Conservation (phyloP, 1,284 basidiomycete species). For the Termitomyces sp. region DNA sequence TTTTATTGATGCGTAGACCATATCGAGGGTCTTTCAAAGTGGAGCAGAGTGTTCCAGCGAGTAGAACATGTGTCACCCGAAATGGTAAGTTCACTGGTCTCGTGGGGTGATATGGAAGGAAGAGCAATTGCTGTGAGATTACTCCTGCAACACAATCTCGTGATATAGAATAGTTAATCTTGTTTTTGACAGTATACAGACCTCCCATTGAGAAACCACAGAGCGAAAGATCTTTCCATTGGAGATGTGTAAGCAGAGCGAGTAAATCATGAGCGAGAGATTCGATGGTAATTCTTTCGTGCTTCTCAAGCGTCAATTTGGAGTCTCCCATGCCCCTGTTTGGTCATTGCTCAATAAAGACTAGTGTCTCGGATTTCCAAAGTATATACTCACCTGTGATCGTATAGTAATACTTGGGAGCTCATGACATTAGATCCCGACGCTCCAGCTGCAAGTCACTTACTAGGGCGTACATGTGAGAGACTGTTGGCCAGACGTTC, state of each 20-base stretch:
- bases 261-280: conserved; percentile 21
- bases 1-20: conserved; percentile 22
- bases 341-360: neutral
- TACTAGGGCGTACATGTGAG: conserved; percentile 23
- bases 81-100: conserved; percentile 33
- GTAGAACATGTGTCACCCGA: conserved; percentile 34
- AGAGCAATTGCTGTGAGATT: conserved; percentile 37
- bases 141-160: conserved; percentile 24
- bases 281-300: conserved; percentile 36
- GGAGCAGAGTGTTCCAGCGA: conserved; percentile 30
- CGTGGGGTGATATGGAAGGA: conserved; percentile 32
- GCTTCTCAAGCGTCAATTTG: conserved; percentile 23
- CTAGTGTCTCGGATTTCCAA: neutral
- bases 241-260: conserved; percentile 27
- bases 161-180: neutral
- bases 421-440: neutral
- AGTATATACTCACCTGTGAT: conserved; percentile 23
- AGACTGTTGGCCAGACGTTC: conserved; percentile 22
- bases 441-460: conserved; percentile 5
- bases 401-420: conserved; percentile 26
- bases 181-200: conserved; percentile 13
- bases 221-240: conserved; percentile 35
- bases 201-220: conserved; percentile 44
- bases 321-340: conserved; percentile 36
- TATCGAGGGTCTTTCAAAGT: conserved; percentile 21